phyloP scores from a whole-genome alignment of 352 stramenopile species.

The Phytophthora palmivora region DNA sequence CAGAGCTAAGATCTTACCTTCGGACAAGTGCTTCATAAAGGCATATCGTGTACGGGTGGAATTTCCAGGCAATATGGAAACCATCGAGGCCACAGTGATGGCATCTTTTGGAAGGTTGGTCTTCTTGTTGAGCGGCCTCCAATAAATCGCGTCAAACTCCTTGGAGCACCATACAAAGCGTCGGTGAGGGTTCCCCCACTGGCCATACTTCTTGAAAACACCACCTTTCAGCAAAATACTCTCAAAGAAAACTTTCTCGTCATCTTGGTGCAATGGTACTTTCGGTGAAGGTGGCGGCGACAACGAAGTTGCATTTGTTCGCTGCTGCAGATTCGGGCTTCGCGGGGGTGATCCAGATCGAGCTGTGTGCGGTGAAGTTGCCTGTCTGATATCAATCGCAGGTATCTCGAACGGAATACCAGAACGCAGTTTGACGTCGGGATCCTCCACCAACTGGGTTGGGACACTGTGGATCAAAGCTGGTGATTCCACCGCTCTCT shows the following conservation, averaged over 20 bases:
- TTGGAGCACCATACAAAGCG: constrained; percentile 78
- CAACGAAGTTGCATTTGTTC: constrained; percentile 8
- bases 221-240: constrained; percentile 71
- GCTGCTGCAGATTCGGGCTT: constrained; percentile 25
- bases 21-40: constrained; percentile 82
- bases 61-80: constrained; percentile 66
- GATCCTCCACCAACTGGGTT: constrained; percentile 8
- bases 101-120: constrained; percentile 63
- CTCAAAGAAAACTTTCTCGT: constrained; percentile 58
- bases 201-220: constrained; percentile 80
- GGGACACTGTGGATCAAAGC: neutral
- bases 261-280: constrained; percentile 26
- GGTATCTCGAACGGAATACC: constrained; percentile 7
- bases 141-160: constrained; percentile 70
- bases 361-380: constrained; percentile 15
- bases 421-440: neutral
- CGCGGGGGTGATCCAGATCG: constrained; percentile 17
- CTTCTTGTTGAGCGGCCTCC: constrained; percentile 78
- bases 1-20: constrained; percentile 46
- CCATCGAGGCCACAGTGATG: constrained; percentile 50
- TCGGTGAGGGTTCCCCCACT: constrained; percentile 78
- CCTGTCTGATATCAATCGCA: constrained; percentile 23
- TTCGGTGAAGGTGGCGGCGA: constrained; percentile 20
- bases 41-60: constrained; percentile 67
- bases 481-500: constrained; percentile 1